Conservation (phyloP, 306 rosid species). For the Castanea mollissima region DNA sequence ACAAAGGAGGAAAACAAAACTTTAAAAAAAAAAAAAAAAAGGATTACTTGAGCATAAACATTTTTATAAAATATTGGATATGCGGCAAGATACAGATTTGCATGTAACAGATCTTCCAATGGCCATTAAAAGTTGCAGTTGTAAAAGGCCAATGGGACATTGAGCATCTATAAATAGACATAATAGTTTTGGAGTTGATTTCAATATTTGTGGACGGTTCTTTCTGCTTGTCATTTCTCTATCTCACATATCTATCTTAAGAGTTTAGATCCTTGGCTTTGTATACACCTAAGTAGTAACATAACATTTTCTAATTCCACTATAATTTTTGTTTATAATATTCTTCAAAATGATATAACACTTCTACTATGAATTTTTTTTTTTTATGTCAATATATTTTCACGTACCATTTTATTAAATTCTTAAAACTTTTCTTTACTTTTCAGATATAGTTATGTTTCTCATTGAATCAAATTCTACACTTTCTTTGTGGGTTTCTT, state of each 20-base stretch:
- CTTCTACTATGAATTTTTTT: not conserved
- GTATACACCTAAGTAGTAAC: no score
- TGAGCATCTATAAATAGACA: no score
- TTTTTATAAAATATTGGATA: not conserved
- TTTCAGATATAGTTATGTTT: not conserved
- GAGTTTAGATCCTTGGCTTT: no score
- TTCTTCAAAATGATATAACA: not conserved
- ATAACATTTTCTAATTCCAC: not conserved
- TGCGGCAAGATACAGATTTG: not conserved
- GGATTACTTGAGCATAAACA: not conserved
- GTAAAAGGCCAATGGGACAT: no score
- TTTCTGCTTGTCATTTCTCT: no score
- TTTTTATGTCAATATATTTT: not conserved
- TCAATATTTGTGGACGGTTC: no score
- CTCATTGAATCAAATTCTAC: not conserved
- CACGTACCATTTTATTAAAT: not conserved
- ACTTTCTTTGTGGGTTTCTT: not conserved
- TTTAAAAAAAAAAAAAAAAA: no score
- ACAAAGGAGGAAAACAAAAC: not conserved
- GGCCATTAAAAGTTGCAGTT: no score
- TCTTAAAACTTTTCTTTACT: not conserved
- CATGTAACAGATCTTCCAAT: not conserved
- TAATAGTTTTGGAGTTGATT: no score
- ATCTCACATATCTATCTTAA: no score
- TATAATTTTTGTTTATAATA: not conserved